Evolutionary conservation across 2,329 filamentous ascomycete genomes (phyloP), one percentile per base, ranked within the genome.

Genomic region (Curvularia lunata): DNA sequence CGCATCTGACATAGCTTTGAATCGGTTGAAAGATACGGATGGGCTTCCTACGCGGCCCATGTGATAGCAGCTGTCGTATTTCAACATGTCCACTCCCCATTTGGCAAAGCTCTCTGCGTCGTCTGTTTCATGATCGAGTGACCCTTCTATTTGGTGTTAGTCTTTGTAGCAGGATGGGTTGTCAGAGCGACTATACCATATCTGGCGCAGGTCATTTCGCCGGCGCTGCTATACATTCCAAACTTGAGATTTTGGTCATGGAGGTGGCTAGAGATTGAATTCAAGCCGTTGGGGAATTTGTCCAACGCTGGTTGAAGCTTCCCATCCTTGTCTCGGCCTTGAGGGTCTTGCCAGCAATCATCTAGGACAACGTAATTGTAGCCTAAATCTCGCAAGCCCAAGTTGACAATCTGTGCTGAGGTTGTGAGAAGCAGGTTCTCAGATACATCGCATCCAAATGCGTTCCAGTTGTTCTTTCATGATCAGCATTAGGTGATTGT

Each of bases 271-370:
- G 85, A 85, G 1, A 84, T 71, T 0, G 81, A 80, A 8, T 78
- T 78, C 58, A 89, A 86, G 0, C 86, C 87, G 18, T 80, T 75
- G 0, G 87, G 86, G 56, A 88, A 89, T 69, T 3, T 87, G 84
- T 63, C 87, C 86, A 61, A 58, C 19, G 78, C 54, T 56, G 76
- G 60, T 67, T 74, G 46, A 70, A 81, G 53, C 68, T 77, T 62
- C 63, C 73, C 60, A 30, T 69, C 62, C 72, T 71, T 51, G 76
- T 82, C 59, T 75, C 83, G 64, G 8, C 82, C 80, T 78, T 82
- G 55, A 68, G 79, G 59, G 73, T 79, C 61, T 58, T 70, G 64
- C 76, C 75, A 90, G 75, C 86, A 88, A 68, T 89, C 87, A 71
- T 89, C 86, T 12, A 80, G 82, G 57, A 85, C 85, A 54, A 88